Base-by-base conservation (phyloP, 768 basidiomycete genomes). In the Paxillus involutus region DNA sequence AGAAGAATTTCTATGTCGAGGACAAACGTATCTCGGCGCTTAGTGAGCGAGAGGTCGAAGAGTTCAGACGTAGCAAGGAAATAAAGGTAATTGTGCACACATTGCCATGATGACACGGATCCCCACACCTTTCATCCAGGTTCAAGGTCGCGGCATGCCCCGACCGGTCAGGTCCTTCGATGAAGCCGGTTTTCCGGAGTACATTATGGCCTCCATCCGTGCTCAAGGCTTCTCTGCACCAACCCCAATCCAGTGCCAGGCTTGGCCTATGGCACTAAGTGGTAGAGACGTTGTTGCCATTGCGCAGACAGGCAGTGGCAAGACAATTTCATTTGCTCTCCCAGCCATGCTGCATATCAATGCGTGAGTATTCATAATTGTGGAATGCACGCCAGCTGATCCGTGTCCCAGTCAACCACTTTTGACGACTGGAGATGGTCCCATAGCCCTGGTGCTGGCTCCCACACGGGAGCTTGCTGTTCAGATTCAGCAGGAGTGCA, bases 341-440 rank as follows among this genome's bases (percentile, higher is more conserved):
- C 97, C 97, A 39, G 96, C 97, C 47, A 99, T 98, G 96, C 80
- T 99, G 33, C 97, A 99, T 74, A 99, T 99, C 77, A 99, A 98
- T 82, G 97, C 97, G 91, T 93, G 66, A 60, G 90, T 78, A 21
- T 21, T 16, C 7, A 10, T 49, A 35, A 19, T 10, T 33, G 4
- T 2, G 16, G 40, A 46, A 16, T 47, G 14, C n/a, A 17, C 35
- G 42, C 45, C 13, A 1, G 37, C 53, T 56, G 46, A 58, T 47
- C 30, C 7, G 3, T 67, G 35, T 26, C 39, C 61, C 63, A 93
- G 91, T 43, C 97, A 99, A 80, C 91, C 97, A 6, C 80, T 99
- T 39, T 80, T 99, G 56, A 72, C 89, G 0, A 88, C 95, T 24
- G 96, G 97, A 17, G 97, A 99, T 71, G 97, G 97, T 14, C 97